Conservation (phyloP, 176 grass and related monocot species). For the Triticum urartu region DNA sequence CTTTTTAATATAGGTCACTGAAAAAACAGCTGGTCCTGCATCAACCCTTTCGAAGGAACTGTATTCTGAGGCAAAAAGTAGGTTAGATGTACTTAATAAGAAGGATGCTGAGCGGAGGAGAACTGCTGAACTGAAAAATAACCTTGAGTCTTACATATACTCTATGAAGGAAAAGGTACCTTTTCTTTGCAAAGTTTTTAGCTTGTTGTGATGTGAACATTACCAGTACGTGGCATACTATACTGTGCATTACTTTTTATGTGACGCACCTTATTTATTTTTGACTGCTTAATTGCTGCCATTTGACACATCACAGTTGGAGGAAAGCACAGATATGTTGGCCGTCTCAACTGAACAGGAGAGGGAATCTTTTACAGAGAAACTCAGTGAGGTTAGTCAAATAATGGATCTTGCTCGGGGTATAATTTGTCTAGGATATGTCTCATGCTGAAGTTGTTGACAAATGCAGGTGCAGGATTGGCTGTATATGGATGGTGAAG, state of each 20-base stretch:
- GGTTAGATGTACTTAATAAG: conserved; percentile 82
- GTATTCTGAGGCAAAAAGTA: conserved; percentile 87
- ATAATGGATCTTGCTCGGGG: background rate
- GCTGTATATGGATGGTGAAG: conserved; percentile 98
- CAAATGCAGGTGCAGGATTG: conserved; percentile 88
- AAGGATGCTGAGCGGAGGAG: conserved; percentile 84
- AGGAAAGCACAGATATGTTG: conserved; percentile 76
- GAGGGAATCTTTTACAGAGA: conserved; percentile 66
- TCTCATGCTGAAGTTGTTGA: conserved; percentile 27
- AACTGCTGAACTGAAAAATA: conserved; percentile 98
- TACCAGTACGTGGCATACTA: background rate
- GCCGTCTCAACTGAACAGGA: conserved; percentile 91
- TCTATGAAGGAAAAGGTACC: conserved; percentile 97
- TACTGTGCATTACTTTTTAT: background rate
- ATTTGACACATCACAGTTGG: conserved; percentile 55
- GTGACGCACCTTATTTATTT: conserved; percentile 4
- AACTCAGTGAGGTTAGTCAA: conserved; percentile 78
- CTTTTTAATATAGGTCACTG: conserved; percentile 57
- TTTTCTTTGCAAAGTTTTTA: conserved; percentile 13
- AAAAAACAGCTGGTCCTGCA: conserved; percentile 62
- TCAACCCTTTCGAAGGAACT: conserved; percentile 71
- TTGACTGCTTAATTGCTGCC: conserved; percentile 29
- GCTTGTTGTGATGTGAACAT: background rate
- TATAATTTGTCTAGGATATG: conserved; percentile 8
- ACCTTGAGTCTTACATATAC: conserved; percentile 92